phyloP scores from a whole-genome alignment of 305 asterid genomes.

The Salvia sclarea region DNA sequence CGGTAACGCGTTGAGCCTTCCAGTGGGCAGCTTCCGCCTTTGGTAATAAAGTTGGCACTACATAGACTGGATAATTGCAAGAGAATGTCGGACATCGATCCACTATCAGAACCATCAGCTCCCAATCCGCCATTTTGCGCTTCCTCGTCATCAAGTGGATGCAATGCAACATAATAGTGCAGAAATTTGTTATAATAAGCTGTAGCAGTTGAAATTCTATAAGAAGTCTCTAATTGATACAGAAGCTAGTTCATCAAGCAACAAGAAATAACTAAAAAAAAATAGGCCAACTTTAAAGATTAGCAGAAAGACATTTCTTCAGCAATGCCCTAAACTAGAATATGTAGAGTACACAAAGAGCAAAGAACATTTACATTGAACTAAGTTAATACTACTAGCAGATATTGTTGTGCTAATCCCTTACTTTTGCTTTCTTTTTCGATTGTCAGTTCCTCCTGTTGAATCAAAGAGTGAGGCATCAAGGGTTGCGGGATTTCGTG shows the following conservation, averaged over 20 bases:
- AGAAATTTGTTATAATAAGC: not conserved
- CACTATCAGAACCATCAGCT: conserved; percentile 46
- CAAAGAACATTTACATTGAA: conserved; percentile 12
- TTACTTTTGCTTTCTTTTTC: conserved; percentile 84
- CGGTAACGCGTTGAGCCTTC: conserved; percentile 91
- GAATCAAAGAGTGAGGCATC: conserved; percentile 93
- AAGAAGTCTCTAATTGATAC: conserved; percentile 14
- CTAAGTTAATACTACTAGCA: conserved; percentile 15
- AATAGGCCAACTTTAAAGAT: not conserved
- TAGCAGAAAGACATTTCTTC: conserved; percentile 5
- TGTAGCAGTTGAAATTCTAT: conserved; percentile 3
- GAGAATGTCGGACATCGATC: conserved; percentile 69
- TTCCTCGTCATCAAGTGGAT: conserved; percentile 56
- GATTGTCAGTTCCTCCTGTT: conserved; percentile 74
- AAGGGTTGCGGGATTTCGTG: conserved; percentile 96
- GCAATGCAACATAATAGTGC: not conserved
- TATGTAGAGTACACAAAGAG: not conserved
- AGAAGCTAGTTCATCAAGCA: conserved; percentile 6
- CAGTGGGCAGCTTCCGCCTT: conserved; percentile 86
- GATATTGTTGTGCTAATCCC: conserved; percentile 26
- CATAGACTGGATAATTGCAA: conserved; percentile 90
- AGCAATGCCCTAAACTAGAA: conserved; percentile 12
- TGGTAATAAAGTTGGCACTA: conserved; percentile 80
- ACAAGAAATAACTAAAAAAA: conserved; percentile 3
- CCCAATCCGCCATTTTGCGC: conserved; percentile 40